phyloP scores from a whole-genome alignment of 257 asterid species.

The Eucommia ulmoides region DNA sequence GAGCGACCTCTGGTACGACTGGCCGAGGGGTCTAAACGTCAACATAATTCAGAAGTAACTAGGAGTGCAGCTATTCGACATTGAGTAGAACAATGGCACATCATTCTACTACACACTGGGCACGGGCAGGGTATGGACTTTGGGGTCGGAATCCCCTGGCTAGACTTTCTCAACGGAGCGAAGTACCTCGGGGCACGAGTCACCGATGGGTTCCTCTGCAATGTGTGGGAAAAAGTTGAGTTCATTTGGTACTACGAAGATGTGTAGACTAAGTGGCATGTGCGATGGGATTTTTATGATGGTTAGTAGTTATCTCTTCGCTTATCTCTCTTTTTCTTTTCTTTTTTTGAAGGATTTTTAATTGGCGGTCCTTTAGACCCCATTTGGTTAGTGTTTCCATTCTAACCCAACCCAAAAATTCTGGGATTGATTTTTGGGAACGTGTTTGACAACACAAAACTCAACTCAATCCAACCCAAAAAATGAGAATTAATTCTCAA shows the following conservation, averaged over 20 bases:
- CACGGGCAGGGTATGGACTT: background rate
- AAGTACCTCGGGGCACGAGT: constrained; percentile 46
- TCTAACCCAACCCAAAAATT: too few species aligned
- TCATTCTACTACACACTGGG: background rate
- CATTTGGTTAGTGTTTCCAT: too few species aligned
- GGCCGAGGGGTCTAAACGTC: background rate
- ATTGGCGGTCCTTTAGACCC: too few species aligned
- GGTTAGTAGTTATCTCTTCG: too few species aligned
- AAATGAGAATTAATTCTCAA: too few species aligned
- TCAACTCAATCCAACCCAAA: too few species aligned
- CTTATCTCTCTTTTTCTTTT: too few species aligned
- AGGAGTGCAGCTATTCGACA: background rate
- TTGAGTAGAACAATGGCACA: background rate
- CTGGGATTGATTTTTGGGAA: too few species aligned
- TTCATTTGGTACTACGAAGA: constrained; percentile 78
- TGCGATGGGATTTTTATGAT: constrained; percentile 57
- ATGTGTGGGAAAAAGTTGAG: constrained; percentile 59
- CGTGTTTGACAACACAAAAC: too few species aligned
- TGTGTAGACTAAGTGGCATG: constrained; percentile 56
- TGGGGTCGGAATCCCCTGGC: constrained; percentile 6
- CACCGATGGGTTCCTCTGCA: constrained; percentile 59
- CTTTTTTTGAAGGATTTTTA: too few species aligned
- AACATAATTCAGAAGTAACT: background rate
- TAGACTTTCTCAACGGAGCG: constrained; percentile 77
- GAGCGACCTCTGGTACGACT: background rate